Evolutionary conservation across 1,139 yeast species (phyloP).

Genomic region (Yamadazyma songkhlaensis): DNA sequence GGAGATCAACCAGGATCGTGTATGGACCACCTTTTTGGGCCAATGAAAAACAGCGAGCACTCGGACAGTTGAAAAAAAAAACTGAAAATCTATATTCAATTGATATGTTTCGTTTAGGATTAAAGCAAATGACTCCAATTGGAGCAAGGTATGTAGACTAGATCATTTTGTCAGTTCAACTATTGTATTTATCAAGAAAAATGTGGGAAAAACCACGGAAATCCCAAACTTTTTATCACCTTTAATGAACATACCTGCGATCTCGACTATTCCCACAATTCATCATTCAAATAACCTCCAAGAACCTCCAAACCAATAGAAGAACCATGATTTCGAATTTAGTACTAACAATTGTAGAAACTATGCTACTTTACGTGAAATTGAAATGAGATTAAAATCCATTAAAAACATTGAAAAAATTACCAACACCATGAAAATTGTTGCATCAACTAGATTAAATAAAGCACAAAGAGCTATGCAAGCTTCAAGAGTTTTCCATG

Average conservation of each 20-base stretch:
- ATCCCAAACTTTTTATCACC: no score
- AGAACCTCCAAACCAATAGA: neutral
- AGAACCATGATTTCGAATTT: neutral
- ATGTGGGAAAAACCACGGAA: neutral
- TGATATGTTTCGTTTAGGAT: slow-evolving; percentile 65
- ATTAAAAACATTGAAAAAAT: slow-evolving; percentile 98
- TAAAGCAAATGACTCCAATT: slow-evolving; percentile 59
- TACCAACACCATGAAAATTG: slow-evolving; percentile 99
- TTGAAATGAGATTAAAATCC: slow-evolving; percentile 96
- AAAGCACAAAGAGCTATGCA: slow-evolving; percentile 96
- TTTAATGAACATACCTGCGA: no score
- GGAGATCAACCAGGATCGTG: neutral
- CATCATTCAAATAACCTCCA: neutral
- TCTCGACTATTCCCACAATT: neutral
- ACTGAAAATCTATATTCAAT: neutral
- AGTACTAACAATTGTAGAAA: slow-evolving; percentile 46
- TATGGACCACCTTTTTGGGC: slow-evolving; percentile 12
- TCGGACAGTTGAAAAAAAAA: slow-evolving; percentile 11
- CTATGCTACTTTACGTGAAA: slow-evolving; percentile 98
- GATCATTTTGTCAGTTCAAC: neutral
- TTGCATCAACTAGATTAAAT: slow-evolving; percentile 94
- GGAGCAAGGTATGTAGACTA: slow-evolving; percentile 50
- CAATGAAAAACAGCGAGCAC: slow-evolving; percentile 20
- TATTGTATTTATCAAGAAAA: neutral
- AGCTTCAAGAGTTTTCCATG: slow-evolving; percentile 81